Evolutionary conservation across 73 alveolate species (phyloP).

Genomic region (Symbiodinium natans): DNA sequence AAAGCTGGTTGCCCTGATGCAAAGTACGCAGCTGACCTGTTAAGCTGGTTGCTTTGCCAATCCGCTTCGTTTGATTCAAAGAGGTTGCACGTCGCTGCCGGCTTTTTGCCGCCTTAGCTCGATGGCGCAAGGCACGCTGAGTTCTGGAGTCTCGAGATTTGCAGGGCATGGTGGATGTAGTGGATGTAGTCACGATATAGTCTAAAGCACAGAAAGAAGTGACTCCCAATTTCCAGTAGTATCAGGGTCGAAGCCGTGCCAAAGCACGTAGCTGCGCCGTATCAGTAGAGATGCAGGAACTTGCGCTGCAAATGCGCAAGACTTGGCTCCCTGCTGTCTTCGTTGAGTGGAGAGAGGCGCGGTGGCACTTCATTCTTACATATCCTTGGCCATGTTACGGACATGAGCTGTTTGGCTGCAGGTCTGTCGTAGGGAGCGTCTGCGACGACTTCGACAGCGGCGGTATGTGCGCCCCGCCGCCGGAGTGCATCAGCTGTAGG

Average conservation of each 20-base stretch:
- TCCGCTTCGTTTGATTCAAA: background rate
- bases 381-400: no score
- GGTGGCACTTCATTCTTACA: background rate
- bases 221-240: no score
- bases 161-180: background rate
- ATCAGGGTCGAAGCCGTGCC: no score
- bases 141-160: background rate
- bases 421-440: slow-evolving; percentile 8
- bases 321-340: slow-evolving; percentile 37
- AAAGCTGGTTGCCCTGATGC: background rate
- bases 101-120: background rate
- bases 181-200: background rate
- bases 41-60: background rate
- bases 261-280: no score
- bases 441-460: slow-evolving; percentile 11
- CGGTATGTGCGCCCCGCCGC: slow-evolving; percentile 37
- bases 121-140: slow-evolving; percentile 18
- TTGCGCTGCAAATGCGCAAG: slow-evolving; percentile 16
- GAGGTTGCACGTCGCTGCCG: background rate
- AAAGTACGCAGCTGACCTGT: background rate
- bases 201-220: no score
- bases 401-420: background rate
- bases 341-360: slow-evolving; percentile 30
- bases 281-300: slow-evolving; percentile 43
- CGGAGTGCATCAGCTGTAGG: no score